Evolutionary conservation across 2,329 filamentous ascomycete genomes (phyloP).

Genomic region (Phoma sp.): DNA sequence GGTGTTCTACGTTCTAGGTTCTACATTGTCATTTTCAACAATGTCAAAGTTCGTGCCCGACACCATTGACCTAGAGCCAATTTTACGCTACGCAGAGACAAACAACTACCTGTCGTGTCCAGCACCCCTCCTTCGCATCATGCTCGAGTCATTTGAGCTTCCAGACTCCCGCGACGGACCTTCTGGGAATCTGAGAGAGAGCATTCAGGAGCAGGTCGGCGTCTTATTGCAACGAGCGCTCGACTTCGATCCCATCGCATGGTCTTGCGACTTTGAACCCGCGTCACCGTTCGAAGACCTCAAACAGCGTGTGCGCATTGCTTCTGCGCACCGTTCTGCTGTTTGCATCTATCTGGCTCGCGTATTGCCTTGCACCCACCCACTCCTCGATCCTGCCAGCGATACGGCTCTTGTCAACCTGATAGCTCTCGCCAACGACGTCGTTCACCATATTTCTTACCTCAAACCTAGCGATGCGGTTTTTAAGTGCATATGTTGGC

Average conservation of each 20-base stretch:
- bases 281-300: slow-evolving; percentile 45
- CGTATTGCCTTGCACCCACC: slow-evolving; percentile 40
- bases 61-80: slow-evolving; percentile 41
- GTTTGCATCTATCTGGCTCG: slow-evolving; percentile 51
- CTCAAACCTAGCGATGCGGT: slow-evolving; percentile 59
- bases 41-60: slow-evolving; percentile 40
- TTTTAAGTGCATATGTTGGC: slow-evolving; percentile 69
- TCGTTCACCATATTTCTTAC: slow-evolving; percentile 59
- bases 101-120: slow-evolving; percentile 52
- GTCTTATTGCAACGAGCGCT: slow-evolving; percentile 36
- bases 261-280: slow-evolving; percentile 43
- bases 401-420: slow-evolving; percentile 48
- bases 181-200: slow-evolving; percentile 13
- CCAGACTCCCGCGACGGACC: slow-evolving; percentile 30
- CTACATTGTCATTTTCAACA: slow-evolving; percentile 41
- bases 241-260: slow-evolving; percentile 42
- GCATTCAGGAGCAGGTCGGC: slow-evolving; percentile 37
- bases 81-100: slow-evolving; percentile 49
- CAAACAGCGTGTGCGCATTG: slow-evolving; percentile 45
- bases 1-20: slow-evolving; percentile 47
- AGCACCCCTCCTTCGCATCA: slow-evolving; percentile 44
- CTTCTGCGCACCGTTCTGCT: slow-evolving; percentile 49
- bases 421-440: slow-evolving; percentile 56
- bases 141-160: slow-evolving; percentile 47
- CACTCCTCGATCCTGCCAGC: slow-evolving; percentile 50